phyloP scores from a whole-genome alignment of 768 basidiomycete species.

The Fomitopsis pulvina region DNA sequence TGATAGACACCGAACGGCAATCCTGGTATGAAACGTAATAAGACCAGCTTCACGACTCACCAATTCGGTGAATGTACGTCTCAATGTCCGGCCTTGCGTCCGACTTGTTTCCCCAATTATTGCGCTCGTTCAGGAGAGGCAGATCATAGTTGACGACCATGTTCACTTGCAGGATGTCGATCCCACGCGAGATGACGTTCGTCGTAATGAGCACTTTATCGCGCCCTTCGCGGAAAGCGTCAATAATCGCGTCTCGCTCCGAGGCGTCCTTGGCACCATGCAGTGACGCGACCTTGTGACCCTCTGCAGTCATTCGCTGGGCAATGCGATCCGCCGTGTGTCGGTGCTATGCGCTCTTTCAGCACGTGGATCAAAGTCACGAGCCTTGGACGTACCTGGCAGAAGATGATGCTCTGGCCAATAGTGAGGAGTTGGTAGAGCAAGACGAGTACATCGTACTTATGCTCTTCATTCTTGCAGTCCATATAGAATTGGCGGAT shows the following conservation, averaged over 20 bases:
- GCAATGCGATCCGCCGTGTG: conserved; percentile 92
- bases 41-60: conserved; percentile 35
- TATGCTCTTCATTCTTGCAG: conserved; percentile 83
- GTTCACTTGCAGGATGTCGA: conserved; percentile 98
- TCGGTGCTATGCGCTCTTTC: conserved; percentile 49
- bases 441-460: conserved; percentile 91
- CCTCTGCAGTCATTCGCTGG: conserved; percentile 83
- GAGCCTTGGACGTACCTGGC: conserved; percentile 52
- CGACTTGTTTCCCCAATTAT: conserved; percentile 29
- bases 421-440: conserved; percentile 89
- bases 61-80: conserved; percentile 97
- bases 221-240: conserved; percentile 91
- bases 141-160: conserved; percentile 99
- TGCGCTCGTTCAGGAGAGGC: conserved; percentile 75
- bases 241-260: conserved; percentile 90
- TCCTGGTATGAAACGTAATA: not conserved
- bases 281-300: conserved; percentile 93
- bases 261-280: conserved; percentile 89
- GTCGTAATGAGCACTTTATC: conserved; percentile 98
- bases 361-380: not conserved
- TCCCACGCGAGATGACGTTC: conserved; percentile 96
- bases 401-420: conserved; percentile 98
- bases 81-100: conserved; percentile 82
- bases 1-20: not conserved
- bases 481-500: conserved; percentile 99